phyloP scores from a whole-genome alignment of 2,329 filamentous ascomycete species.

The Ceratocystis variospora region DNA sequence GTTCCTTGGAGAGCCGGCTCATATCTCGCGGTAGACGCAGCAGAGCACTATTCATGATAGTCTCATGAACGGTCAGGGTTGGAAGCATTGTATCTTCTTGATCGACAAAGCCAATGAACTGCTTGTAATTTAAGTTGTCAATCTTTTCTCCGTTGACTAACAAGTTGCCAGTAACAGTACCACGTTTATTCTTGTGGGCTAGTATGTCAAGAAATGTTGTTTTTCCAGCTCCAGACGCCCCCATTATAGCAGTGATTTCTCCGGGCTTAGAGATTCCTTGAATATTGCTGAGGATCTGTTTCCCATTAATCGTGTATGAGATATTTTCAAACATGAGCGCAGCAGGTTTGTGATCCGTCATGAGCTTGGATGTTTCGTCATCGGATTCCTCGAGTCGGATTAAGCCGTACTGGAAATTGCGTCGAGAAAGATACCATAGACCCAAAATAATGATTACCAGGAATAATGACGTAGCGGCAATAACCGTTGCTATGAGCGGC shows the following conservation, averaged over 20 bases:
- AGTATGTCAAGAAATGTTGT: slow-evolving; percentile 94
- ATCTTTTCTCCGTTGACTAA: slow-evolving; percentile 91
- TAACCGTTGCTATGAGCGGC: slow-evolving; percentile 84
- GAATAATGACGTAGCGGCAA: slow-evolving; percentile 73
- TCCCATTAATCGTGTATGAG: slow-evolving; percentile 74
- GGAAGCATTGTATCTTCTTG: slow-evolving; percentile 96
- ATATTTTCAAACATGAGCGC: slow-evolving; percentile 81
- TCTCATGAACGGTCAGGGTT: slow-evolving; percentile 93
- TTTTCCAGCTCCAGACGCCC: slow-evolving; percentile 91
- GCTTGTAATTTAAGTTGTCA: slow-evolving; percentile 69
- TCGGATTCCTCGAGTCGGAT: slow-evolving; percentile 81
- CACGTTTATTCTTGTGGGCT: slow-evolving; percentile 92
- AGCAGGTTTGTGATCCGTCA: slow-evolving; percentile 84
- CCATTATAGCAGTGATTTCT: slow-evolving; percentile 97
- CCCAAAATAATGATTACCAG: slow-evolving; percentile 72
- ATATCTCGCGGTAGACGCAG: slow-evolving; percentile 87
- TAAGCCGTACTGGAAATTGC: slow-evolving; percentile 53
- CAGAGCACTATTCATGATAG: slow-evolving; percentile 84
- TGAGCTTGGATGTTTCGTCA: slow-evolving; percentile 72
- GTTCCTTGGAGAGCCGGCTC: slow-evolving; percentile 75
- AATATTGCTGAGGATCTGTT: slow-evolving; percentile 66
- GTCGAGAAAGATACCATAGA: slow-evolving; percentile 77
- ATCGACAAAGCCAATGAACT: slow-evolving; percentile 90
- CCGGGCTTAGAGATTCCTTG: slow-evolving; percentile 82
- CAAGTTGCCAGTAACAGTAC: slow-evolving; percentile 63